Conservation (phyloP, 2,329 filamentous ascomycete genomes). For the Calonectria hongkongensis region DNA sequence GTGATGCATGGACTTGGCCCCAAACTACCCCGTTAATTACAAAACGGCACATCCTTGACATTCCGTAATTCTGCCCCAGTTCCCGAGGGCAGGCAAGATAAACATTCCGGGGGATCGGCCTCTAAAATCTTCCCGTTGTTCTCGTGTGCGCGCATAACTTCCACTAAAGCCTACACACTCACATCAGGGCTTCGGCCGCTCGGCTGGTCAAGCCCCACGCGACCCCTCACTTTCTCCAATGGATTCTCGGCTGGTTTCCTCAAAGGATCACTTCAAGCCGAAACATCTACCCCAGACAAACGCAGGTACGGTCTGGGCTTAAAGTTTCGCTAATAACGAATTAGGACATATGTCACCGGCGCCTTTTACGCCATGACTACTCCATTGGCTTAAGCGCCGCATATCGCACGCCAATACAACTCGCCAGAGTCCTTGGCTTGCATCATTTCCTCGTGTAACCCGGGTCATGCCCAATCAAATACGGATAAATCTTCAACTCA, state of each 20-base stretch:
- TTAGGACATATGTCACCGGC: too few species aligned
- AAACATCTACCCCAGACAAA: not conserved
- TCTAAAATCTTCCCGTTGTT: not conserved
- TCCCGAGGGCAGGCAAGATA: conserved; percentile 1
- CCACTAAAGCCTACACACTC: not conserved
- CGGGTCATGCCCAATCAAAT: not conserved
- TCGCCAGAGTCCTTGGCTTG: not conserved
- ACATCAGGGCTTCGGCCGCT: not conserved
- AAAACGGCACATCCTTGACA: not conserved
- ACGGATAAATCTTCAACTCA: not conserved
- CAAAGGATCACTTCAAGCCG: not conserved
- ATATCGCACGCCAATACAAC: not conserved
- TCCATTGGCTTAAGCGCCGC: not conserved
- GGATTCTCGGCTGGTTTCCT: not conserved
- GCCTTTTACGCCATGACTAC: not conserved
- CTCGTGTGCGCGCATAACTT: not conserved
- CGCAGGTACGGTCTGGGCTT: too few species aligned
- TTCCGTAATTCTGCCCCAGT: not conserved
- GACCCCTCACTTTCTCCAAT: not conserved
- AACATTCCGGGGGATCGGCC: conserved; percentile 14
- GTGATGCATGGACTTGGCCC: not conserved
- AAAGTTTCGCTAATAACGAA: not conserved
- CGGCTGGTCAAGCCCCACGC: too few species aligned
- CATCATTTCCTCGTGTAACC: not conserved
- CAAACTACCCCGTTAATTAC: not conserved